Percentiles rank a stretch among this genome's conserved stretches.
These are phyloP conservation scores for Vachellia pachyceras DNA, from an alignment of 306 rosid genomes.

Conservation along the genomic window DNA sequence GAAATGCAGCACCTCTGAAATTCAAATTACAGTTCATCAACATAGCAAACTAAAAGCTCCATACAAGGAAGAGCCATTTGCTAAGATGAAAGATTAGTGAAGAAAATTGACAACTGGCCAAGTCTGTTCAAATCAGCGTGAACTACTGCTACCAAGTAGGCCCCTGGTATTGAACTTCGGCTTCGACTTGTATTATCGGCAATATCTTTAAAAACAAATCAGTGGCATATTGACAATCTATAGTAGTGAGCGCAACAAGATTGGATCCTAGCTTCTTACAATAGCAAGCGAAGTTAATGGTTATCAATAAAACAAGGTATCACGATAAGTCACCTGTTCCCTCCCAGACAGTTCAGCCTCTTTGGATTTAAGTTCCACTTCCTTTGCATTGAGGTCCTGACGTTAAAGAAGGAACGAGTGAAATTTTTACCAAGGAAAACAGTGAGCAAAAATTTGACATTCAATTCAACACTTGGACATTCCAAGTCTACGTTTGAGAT, in stretches of 20 bases:
- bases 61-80: constrained; percentile 4
- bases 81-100: constrained; percentile 13
- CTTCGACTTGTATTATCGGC: neutral
- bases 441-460: no score
- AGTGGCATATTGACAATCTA: neutral
- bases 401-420: constrained; percentile 23
- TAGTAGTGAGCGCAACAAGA: constrained; percentile 10
- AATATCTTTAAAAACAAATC: neutral
- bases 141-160: neutral
- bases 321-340: constrained; percentile 71
- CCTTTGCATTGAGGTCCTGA: constrained; percentile 73
- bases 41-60: constrained; percentile 10
- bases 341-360: constrained; percentile 88
- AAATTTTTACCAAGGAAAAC: neutral
- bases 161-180: neutral
- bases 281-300: constrained; percentile 4
- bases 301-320: constrained; percentile 26
- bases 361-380: constrained; percentile 83
- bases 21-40: constrained; percentile 11
- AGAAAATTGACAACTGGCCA: neutral
- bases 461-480: no score
- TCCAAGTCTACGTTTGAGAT: no score
- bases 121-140: neutral
- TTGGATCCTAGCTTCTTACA: neutral
- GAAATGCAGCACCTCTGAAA: constrained; percentile 14